Percentiles rank a stretch among this genome's conserved stretches.
phyloP scores from a whole-genome alignment of 2,329 filamentous ascomycete genomes.

The Aspergillus oerlinghausenensis region DNA sequence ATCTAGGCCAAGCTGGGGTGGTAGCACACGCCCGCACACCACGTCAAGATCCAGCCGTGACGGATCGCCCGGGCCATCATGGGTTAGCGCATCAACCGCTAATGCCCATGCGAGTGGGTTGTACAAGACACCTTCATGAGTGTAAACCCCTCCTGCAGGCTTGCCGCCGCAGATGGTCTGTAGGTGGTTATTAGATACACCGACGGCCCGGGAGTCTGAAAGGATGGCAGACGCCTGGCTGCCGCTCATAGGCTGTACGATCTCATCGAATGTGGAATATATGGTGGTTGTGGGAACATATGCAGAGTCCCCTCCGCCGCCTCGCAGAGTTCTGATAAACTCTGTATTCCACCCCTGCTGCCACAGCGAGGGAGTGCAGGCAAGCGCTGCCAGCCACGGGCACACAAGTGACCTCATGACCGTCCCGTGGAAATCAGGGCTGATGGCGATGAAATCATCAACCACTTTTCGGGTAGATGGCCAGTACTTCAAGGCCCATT shows the following conservation, averaged over 20 bases:
- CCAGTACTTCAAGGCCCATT: slow-evolving; percentile 59
- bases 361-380: slow-evolving; percentile 39
- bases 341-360: slow-evolving; percentile 33
- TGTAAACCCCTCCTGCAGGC: slow-evolving; percentile 43
- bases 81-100: slow-evolving; percentile 45
- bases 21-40: slow-evolving; percentile 36
- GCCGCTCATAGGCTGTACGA: slow-evolving; percentile 50
- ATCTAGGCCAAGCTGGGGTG: slow-evolving; percentile 26
- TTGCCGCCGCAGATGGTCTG: slow-evolving; percentile 40
- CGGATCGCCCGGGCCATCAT: slow-evolving; percentile 43
- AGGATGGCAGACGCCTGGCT: slow-evolving; percentile 44
- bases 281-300: slow-evolving; percentile 54
- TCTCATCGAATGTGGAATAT: slow-evolving; percentile 48
- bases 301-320: slow-evolving; percentile 46
- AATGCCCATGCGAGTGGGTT: slow-evolving; percentile 43
- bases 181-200: slow-evolving; percentile 49
- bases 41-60: slow-evolving; percentile 35
- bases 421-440: slow-evolving; percentile 52
- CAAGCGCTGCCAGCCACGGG: slow-evolving; percentile 15
- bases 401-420: slow-evolving; percentile 33
- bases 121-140: slow-evolving; percentile 49
- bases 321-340: slow-evolving; percentile 33
- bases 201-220: slow-evolving; percentile 39
- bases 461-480: slow-evolving; percentile 45
- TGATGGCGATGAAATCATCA: slow-evolving; percentile 50